Percentiles rank a stretch among this genome's conserved stretches.
phyloP scores from a whole-genome alignment of 2,329 filamentous ascomycete genomes.

The Penicillium griseofulvum region DNA sequence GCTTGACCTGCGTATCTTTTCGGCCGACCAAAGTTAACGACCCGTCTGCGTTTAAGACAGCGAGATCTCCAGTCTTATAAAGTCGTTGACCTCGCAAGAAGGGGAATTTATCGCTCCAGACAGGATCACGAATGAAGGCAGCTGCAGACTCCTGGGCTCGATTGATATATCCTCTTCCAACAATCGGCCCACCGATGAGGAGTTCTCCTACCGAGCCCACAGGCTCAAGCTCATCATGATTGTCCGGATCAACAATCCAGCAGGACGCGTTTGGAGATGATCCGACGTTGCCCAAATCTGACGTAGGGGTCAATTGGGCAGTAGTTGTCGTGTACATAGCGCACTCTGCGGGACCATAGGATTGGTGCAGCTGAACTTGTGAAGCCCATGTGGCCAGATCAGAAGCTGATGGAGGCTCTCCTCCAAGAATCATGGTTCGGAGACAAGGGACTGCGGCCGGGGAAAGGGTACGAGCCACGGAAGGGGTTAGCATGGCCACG shows the following conservation, averaged over 20 bases:
- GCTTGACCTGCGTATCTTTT: constrained; percentile 36
- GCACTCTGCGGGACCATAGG: constrained; percentile 2
- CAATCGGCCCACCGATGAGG: constrained; percentile 3
- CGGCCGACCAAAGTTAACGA: constrained; percentile 32
- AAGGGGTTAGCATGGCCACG: constrained; percentile 6
- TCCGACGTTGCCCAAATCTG: neutral
- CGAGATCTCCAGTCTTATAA: constrained; percentile 36
- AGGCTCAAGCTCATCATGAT: constrained; percentile 3
- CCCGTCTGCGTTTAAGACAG: constrained; percentile 29
- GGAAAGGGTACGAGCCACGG: neutral
- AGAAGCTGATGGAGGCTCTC: neutral
- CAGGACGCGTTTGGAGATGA: neutral
- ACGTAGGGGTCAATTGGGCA: neutral
- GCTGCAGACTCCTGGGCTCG: neutral
- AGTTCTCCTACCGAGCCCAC: constrained; percentile 5
- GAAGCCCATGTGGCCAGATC: constrained; percentile 4
- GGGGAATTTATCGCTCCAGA: neutral
- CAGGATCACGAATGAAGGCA: neutral
- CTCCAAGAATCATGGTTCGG: constrained; percentile 2
- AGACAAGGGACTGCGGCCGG: neutral
- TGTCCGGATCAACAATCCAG: constrained; percentile 6
- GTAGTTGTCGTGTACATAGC: constrained; percentile 2
- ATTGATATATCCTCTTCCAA: constrained; percentile 8
- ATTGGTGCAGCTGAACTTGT: constrained; percentile 1
- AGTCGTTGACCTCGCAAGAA: neutral